These are phyloP conservation scores for Fusarium avenaceum DNA, from an alignment of 2,329 filamentous ascomycete genomes.

Conservation along the genomic window DNA sequence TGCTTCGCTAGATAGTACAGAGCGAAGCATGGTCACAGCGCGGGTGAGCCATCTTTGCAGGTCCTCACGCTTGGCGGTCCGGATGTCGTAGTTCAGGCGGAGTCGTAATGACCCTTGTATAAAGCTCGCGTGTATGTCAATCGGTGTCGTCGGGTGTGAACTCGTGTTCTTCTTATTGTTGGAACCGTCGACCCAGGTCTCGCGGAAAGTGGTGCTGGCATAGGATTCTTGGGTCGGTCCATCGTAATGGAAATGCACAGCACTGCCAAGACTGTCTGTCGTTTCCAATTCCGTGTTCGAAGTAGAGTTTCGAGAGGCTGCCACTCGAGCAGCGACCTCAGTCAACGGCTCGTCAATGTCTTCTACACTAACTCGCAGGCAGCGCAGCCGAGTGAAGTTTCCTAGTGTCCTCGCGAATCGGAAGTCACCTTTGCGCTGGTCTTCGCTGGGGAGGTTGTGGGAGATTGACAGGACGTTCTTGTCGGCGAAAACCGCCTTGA, in stretches of 20 bases:
- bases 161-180: constrained; percentile 6
- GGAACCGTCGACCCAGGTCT: constrained; percentile 9
- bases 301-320: constrained; percentile 15
- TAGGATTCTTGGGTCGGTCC: constrained; percentile 11
- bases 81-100: constrained; percentile 9
- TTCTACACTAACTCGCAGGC: constrained; percentile 10
- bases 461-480: constrained; percentile 15
- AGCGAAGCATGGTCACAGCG: constrained; percentile 13
- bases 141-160: constrained; percentile 11
- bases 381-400: constrained; percentile 14
- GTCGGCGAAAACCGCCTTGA: constrained; percentile 13
- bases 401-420: constrained; percentile 14
- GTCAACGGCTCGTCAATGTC: constrained; percentile 13
- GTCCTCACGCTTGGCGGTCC: constrained; percentile 11
- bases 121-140: constrained; percentile 13
- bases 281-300: constrained; percentile 14
- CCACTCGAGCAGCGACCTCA: constrained; percentile 14
- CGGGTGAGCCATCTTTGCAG: constrained; percentile 12
- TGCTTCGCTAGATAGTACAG: constrained; percentile 10
- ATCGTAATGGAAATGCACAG: constrained; percentile 14
- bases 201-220: constrained; percentile 11
- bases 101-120: constrained; percentile 12
- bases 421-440: constrained; percentile 11
- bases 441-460: constrained; percentile 12
- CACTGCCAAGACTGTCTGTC: constrained; percentile 13